A percentile compares a stretch with the other conserved stretches of the same genome.
Conservation (phyloP, 1,284 basidiomycete species). For the Ganoderma sinense region DNA sequence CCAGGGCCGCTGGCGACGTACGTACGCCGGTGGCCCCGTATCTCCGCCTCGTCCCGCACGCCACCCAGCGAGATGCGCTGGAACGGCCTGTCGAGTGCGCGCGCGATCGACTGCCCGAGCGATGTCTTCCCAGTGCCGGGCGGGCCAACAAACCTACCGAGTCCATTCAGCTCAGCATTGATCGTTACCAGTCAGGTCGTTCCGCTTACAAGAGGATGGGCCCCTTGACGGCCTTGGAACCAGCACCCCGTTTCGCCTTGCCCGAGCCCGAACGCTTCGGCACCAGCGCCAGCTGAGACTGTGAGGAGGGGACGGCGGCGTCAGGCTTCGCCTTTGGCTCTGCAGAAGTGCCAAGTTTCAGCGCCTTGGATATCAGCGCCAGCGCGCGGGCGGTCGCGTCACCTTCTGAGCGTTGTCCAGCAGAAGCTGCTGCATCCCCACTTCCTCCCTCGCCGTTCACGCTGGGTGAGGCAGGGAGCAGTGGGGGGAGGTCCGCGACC, state of each 20-base stretch:
- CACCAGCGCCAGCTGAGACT: neutral
- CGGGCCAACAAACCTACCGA: conserved; percentile 75
- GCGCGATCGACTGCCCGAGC: conserved; percentile 87
- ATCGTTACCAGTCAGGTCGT: conserved; percentile 1
- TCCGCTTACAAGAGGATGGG: conserved; percentile 79
- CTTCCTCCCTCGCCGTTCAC: conserved; percentile 2
- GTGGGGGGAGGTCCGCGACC: conserved; percentile 13
- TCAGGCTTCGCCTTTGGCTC: conserved; percentile 14
- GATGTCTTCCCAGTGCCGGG: conserved; percentile 89
- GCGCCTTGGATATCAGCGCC: conserved; percentile 27
- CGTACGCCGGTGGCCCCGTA: conserved; percentile 89
- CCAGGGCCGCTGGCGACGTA: conserved; percentile 91
- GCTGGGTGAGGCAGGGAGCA: neutral
- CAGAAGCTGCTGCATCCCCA: neutral
- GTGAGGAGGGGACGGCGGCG: neutral
- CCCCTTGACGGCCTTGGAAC: conserved; percentile 65
- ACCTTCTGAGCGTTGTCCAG: conserved; percentile 21
- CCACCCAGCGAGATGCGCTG: conserved; percentile 94
- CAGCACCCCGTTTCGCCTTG: conserved; percentile 12
- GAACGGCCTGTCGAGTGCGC: conserved; percentile 85
- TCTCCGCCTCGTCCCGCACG: conserved; percentile 91
- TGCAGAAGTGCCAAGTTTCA: conserved; percentile 22
- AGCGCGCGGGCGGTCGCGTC: conserved; percentile 28
- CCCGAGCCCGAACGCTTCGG: conserved; percentile 4
- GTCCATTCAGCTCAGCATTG: conserved; percentile 6